Evolutionary conservation across 805 yeast species (phyloP).

Genomic region (Wickerhamomyces bovis): DNA sequence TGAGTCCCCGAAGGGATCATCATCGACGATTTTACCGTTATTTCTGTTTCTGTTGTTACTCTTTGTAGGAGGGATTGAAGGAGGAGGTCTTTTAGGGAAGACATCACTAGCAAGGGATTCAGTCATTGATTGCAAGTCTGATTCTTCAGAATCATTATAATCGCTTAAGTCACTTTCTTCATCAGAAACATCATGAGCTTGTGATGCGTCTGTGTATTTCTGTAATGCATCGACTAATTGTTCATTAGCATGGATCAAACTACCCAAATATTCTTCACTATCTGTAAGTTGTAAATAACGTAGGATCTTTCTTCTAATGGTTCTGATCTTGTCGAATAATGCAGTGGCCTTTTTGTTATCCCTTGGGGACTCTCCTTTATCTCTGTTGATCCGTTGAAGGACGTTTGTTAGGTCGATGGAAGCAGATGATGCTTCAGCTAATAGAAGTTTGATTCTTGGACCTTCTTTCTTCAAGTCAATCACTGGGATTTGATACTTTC

Average conservation of each 20-base stretch:
- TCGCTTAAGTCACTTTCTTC: conserved; percentile 32
- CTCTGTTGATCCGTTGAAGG: conserved; percentile 36
- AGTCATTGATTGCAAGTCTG: conserved; percentile 21
- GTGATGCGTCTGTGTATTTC: conserved; percentile 53
- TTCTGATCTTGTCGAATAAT: conserved; percentile 69
- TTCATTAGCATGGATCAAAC: conserved; percentile 84
- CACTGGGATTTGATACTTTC: conserved; percentile 55
- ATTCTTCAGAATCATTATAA: conserved; percentile 30
- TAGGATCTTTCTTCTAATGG: conserved; percentile 69
- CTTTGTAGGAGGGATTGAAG: conserved; percentile 15
- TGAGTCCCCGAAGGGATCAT: conserved; percentile 51
- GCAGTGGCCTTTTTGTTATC: conserved; percentile 57
- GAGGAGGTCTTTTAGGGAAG: conserved; percentile 16
- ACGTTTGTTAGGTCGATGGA: conserved; percentile 66
- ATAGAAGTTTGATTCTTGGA: conserved; percentile 59
- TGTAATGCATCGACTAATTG: conserved; percentile 73
- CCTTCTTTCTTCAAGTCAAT: conserved; percentile 65
- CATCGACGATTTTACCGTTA: conserved; percentile 19
- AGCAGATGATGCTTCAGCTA: conserved; percentile 72
- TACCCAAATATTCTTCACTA: conserved; percentile 83
- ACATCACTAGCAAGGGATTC: conserved; percentile 23
- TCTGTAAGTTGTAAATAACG: conserved; percentile 80
- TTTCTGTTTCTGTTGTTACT: not conserved
- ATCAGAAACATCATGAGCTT: conserved; percentile 34
- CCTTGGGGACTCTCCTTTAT: conserved; percentile 46